These are phyloP conservation scores for Fusarium redolens DNA, from an alignment of 2,329 filamentous ascomycete genomes.

Conservation along the genomic window DNA sequence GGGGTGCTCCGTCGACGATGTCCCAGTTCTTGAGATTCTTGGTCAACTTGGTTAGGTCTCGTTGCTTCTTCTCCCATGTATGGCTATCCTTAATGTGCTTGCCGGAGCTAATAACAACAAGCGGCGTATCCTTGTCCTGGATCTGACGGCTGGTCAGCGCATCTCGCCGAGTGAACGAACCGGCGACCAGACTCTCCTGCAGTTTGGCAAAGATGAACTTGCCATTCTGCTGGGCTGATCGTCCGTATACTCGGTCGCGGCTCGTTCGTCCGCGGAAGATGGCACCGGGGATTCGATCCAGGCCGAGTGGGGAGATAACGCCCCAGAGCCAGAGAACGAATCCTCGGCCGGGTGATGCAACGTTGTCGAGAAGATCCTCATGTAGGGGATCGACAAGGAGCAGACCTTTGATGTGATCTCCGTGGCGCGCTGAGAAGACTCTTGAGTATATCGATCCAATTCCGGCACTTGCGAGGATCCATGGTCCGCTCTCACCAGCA, in stretches of 20 bases:
- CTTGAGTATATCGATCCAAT: slow-evolving; percentile 90
- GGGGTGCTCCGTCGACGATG: slow-evolving; percentile 84
- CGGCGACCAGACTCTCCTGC: slow-evolving; percentile 91
- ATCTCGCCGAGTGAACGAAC: slow-evolving; percentile 85
- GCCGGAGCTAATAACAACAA: slow-evolving; percentile 87
- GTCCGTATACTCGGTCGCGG: slow-evolving; percentile 87
- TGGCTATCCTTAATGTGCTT: slow-evolving; percentile 72
- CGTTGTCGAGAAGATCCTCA: slow-evolving; percentile 80
- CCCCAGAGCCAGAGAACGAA: slow-evolving; percentile 90
- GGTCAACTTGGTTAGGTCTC: slow-evolving; percentile 84
- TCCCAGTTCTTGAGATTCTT: slow-evolving; percentile 86
- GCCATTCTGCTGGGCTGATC: slow-evolving; percentile 79
- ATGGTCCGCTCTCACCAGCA: slow-evolving; percentile 86
- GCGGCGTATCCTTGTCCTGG: slow-evolving; percentile 77
- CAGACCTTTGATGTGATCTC: slow-evolving; percentile 78
- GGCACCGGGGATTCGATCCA: slow-evolving; percentile 83
- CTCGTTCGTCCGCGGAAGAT: slow-evolving; percentile 83
- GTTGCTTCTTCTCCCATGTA: slow-evolving; percentile 86
- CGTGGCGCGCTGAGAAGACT: slow-evolving; percentile 88
- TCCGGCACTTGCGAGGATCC: slow-evolving; percentile 87
- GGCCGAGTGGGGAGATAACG: slow-evolving; percentile 85
- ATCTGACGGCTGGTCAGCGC: slow-evolving; percentile 82
- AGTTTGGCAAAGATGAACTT: slow-evolving; percentile 91
- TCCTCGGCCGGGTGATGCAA: slow-evolving; percentile 76
- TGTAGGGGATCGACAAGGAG: slow-evolving; percentile 90